Base-by-base conservation (phyloP, 768 basidiomycete species). In the Leccinum barrowsii region DNA sequence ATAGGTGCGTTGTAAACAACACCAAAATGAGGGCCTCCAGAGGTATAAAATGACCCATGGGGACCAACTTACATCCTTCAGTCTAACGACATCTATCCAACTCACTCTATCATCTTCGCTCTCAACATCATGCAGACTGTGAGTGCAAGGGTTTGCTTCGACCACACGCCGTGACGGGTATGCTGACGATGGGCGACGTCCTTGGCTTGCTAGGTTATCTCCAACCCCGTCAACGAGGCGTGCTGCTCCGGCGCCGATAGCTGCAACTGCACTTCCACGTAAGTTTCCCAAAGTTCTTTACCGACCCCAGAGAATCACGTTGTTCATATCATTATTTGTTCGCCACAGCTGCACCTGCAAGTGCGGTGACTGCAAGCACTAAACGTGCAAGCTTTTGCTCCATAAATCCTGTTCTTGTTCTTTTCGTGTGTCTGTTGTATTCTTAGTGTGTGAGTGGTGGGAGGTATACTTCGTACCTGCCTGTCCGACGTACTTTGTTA, bases 331-430 rank as follows among this genome's bases (percentile, higher is more conserved):
- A 5, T 22, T 26, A 7, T 49, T 49, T 21, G 49, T 28, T 26
- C 2, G 19, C n/a, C 12, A 17, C 2, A 30, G 66, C 6, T 67
- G 66, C 46, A 28, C 34, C 35, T 67, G 62, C 65, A 61, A 54
- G 40, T 64, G 65, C 32, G 22, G 56, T 46, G 62, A 59, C 50
- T 67, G 65, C 66, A 65, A 62, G 60, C 60, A 62, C 47, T 67
- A 47, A 58, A 55, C n/a, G 44, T 7, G 12, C 44, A 11, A 12
- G 21, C 44, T 6, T 15, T 48, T 22, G 5, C 19, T 19, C 47
- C 24, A 48, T 13, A 26, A 11, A 15, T 26, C n/a, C 42, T 21
- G 2, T 21, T 19, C 22, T 48, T 8, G 47, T 3, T 46, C 19
- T 5, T 3, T 7, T 13, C 7, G 5, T 47, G 13, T 47, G 24